phyloP scores from a whole-genome alignment of 2,329 filamentous ascomycete genomes.

The Teratosphaeria gauchensis region DNA sequence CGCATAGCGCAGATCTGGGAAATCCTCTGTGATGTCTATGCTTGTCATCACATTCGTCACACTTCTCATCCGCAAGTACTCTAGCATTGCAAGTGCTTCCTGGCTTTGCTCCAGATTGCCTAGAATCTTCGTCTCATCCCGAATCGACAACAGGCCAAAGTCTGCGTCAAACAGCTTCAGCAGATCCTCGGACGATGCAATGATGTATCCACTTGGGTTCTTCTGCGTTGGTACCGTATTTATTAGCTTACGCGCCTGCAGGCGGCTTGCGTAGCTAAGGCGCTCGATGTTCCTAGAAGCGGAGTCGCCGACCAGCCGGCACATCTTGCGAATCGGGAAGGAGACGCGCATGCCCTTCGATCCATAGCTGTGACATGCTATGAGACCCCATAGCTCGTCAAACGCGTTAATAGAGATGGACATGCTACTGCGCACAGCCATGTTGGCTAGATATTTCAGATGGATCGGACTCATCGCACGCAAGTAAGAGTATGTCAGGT shows the following conservation, averaged over 20 bases:
- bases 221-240: constrained; percentile 71
- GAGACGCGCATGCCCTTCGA: constrained; percentile 74
- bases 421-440: constrained; percentile 91
- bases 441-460: constrained; percentile 76
- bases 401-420: constrained; percentile 87
- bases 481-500: constrained; percentile 76
- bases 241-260: constrained; percentile 81
- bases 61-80: constrained; percentile 69
- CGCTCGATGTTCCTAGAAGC: constrained; percentile 81
- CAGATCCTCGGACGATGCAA: constrained; percentile 78
- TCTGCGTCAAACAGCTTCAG: constrained; percentile 79
- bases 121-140: constrained; percentile 79
- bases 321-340: constrained; percentile 88
- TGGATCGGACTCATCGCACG: constrained; percentile 87
- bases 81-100: constrained; percentile 72
- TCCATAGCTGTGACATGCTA: constrained; percentile 78
- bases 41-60: constrained; percentile 68
- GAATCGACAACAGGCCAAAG: constrained; percentile 74
- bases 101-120: constrained; percentile 67
- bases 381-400: constrained; percentile 75
- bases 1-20: constrained; percentile 68
- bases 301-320: constrained; percentile 73
- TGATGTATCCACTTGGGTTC: constrained; percentile 82
- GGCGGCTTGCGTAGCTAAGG: constrained; percentile 71
- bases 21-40: constrained; percentile 65